Percentiles rank a stretch among this genome's conserved stretches.
Evolutionary conservation across 305 asterid genomes (phyloP).

Genomic region (Galium porrigens): DNA sequence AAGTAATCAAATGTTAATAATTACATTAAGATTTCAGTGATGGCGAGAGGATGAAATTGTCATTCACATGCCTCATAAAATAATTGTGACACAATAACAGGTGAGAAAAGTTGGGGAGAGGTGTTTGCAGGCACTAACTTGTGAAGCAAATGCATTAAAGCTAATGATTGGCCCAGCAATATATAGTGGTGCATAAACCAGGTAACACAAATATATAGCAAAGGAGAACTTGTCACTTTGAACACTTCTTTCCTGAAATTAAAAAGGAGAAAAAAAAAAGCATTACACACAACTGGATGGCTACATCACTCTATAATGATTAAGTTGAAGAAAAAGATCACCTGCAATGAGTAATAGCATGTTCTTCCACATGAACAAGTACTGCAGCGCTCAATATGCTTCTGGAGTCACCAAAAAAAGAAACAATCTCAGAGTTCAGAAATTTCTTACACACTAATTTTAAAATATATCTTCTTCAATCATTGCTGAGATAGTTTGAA

Average conservation of each 20-base stretch:
- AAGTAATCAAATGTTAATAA: not conserved
- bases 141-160: slow-evolving; percentile 94
- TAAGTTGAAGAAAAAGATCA: slow-evolving; percentile 19
- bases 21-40: not conserved
- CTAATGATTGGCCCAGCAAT: slow-evolving; percentile 94
- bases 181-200: slow-evolving; percentile 83
- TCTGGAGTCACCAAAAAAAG: slow-evolving; percentile 35
- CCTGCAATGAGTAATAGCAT: slow-evolving; percentile 86
- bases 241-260: slow-evolving; percentile 61
- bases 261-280: slow-evolving; percentile 13
- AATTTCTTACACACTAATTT: not conserved
- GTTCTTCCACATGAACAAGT: slow-evolving; percentile 66
- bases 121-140: slow-evolving; percentile 32
- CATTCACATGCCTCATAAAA: not conserved
- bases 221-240: slow-evolving; percentile 52
- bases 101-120: not conserved
- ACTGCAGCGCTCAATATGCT: slow-evolving; percentile 63
- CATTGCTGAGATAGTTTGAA: not conserved
- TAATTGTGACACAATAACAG: not conserved
- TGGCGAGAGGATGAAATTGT: not conserved
- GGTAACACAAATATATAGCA: slow-evolving; percentile 65
- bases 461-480: not conserved
- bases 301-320: not conserved
- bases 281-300: not conserved
- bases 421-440: slow-evolving; percentile 7